These are phyloP conservation scores for Coemansia sp. DNA, from an alignment of 192 early-diverging fungal species.

Conservation along the genomic window DNA sequence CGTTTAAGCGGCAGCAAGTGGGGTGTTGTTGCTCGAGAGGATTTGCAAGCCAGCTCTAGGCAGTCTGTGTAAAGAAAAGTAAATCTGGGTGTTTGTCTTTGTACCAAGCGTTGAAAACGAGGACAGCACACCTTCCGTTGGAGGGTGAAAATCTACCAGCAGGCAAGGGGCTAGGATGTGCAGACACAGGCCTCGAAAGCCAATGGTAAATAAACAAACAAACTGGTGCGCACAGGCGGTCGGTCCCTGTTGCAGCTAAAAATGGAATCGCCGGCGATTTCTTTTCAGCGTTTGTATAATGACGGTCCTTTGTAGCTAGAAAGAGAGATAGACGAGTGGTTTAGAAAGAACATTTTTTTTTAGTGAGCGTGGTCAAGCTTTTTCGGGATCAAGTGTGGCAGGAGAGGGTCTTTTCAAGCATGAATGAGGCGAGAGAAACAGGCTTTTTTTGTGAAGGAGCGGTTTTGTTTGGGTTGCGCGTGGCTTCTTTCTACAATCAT, in stretches of 20 bases:
- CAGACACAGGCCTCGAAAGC: neutral
- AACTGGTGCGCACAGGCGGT: neutral
- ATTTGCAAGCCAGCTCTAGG: neutral
- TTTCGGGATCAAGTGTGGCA: neutral
- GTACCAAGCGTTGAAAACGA: neutral
- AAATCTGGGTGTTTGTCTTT: neutral
- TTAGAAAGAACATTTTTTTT: neutral
- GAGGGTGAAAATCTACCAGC: neutral
- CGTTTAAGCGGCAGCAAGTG: conserved; percentile 1
- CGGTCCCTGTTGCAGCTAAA: conserved; percentile 6
- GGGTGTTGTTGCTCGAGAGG: conserved; percentile 6
- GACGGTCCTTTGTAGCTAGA: conserved; percentile 14
- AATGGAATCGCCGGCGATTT: conserved; percentile 5
- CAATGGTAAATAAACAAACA: neutral
- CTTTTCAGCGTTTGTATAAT: conserved; percentile 10
- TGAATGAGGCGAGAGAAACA: neutral
- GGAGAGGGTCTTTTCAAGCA: neutral
- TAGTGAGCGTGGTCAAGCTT: neutral
- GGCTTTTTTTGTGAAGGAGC: neutral
- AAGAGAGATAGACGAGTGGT: neutral
- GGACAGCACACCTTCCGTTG: neutral
- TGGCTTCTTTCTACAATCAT: conserved; percentile 13
- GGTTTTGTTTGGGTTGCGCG: neutral
- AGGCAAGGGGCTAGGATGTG: conserved; percentile 5
- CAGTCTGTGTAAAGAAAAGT: neutral